A percentile compares a stretch with the other conserved stretches of the same genome.
These are phyloP conservation scores for Aphanomyces stellatus DNA, from an alignment of 352 stramenopile species.

Conservation along the genomic window DNA sequence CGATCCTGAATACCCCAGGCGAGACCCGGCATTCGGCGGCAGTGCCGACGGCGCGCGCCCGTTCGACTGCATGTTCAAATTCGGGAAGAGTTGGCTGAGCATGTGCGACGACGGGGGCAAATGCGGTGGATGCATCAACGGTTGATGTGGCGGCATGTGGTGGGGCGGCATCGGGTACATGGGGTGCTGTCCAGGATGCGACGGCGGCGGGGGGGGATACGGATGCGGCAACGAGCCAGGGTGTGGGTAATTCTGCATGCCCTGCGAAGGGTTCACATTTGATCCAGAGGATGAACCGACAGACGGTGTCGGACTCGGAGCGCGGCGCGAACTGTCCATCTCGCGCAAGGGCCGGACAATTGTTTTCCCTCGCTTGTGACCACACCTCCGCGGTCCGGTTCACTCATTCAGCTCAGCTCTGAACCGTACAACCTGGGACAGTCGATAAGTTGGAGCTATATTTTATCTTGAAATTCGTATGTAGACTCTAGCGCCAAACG, in stretches of 20 bases:
- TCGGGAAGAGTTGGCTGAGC: constrained; percentile 16
- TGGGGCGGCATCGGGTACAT: background rate
- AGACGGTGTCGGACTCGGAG: background rate
- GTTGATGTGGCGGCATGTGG: background rate
- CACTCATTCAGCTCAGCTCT: no score
- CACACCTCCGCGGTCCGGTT: background rate
- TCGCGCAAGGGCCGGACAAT: no score
- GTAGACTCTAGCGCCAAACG: background rate
- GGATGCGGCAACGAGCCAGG: background rate
- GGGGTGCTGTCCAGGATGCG: background rate
- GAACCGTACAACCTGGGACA: no score
- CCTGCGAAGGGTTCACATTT: background rate
- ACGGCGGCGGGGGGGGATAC: background rate
- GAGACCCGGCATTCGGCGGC: background rate
- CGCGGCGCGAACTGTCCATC: background rate
- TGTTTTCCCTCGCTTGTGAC: background rate
- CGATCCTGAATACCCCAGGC: no score
- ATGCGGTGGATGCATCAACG: background rate
- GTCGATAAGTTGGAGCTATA: no score
- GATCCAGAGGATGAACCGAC: background rate
- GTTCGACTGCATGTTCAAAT: constrained; percentile 4
- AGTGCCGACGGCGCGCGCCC: background rate
- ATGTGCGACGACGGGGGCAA: constrained; percentile 9
- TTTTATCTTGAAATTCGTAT: no score
- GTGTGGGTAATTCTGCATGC: constrained; percentile 10